Conservation (phyloP, 345 rosid species). For the Microcos paniculata region DNA sequence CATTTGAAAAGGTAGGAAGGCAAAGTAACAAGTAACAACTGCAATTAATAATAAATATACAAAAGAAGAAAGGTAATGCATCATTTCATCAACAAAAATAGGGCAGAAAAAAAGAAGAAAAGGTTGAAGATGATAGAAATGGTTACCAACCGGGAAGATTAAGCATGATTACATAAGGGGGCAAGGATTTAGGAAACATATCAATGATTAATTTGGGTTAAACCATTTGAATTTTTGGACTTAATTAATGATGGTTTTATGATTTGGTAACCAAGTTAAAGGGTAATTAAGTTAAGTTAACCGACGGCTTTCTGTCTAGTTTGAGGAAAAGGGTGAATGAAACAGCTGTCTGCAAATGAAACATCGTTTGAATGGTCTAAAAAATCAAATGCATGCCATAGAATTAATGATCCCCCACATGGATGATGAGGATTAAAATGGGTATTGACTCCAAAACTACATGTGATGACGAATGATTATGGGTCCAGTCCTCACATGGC, state of each 20-base stretch:
- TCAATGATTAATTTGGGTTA: not conserved
- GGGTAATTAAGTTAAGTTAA: not conserved
- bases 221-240: not conserved
- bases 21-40: not conserved
- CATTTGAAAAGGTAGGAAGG: not conserved
- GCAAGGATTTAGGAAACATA: not conserved
- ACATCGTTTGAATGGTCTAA: not conserved
- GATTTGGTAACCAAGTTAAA: not conserved
- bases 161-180: constrained; percentile 2
- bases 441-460: not conserved
- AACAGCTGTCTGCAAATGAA: not conserved
- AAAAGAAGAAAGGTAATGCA: not conserved
- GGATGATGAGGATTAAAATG: not conserved
- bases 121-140: not conserved
- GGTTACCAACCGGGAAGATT: not conserved
- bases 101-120: too few species aligned
- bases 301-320: not conserved
- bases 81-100: not conserved
- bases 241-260: not conserved
- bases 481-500: not conserved
- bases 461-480: not conserved
- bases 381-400: not conserved
- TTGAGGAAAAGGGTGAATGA: not conserved
- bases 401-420: constrained; percentile 3
- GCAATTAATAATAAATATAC: not conserved